Base-by-base conservation (phyloP, 179 eudicot genomes). In the Spinacia oleracea region DNA sequence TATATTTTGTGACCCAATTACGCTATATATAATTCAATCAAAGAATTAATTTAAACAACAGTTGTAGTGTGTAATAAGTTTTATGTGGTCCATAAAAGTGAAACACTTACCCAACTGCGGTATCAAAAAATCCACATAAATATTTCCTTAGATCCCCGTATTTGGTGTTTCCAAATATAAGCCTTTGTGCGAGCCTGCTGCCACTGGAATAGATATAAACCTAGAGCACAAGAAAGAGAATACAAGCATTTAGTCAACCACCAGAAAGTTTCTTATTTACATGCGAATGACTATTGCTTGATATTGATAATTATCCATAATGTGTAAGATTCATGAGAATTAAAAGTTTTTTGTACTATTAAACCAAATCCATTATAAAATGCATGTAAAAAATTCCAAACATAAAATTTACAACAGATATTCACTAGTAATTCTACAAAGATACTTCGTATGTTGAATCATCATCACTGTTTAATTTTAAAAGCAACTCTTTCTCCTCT, bases 121-220 rank as follows among this genome's bases (percentile, higher is more conserved):
- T 93, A 81, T 96, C 99, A 59, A 93, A 96, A 83, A 82, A 96
- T 70, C 99, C 99, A 69, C 84, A 86, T 77, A 96, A 81, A 82
- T 90, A 91, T 75, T 90, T 90, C 77, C 99, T 86, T 62, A 96
- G 86, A 86, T 96, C 99, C 34, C 98, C 98, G 73, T 85, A 87
- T 74, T 80, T 87, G 45, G 98, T 88, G 81, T 96, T 83, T 45
- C 98, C 98, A 85, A 96, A 96, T 63, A 96, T 78, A 62, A 91
- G 93, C 88, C 97, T 89, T 66, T 96, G 99, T 10, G 99, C 99
- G 79, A 93, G 87, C 82, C 98, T 88, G 87, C 99, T 96, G 46
- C 99, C 99, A 72, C 99, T 96, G 55, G 99, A 96, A 81, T 93
- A 96, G 63, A 96, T 96, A 81, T 93, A 96, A 73, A 91, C 99